A percentile compares a stretch with the other conserved stretches of the same genome.
Conservation (phyloP, 805 yeast species). For the Nakazawaea ernobii region DNA sequence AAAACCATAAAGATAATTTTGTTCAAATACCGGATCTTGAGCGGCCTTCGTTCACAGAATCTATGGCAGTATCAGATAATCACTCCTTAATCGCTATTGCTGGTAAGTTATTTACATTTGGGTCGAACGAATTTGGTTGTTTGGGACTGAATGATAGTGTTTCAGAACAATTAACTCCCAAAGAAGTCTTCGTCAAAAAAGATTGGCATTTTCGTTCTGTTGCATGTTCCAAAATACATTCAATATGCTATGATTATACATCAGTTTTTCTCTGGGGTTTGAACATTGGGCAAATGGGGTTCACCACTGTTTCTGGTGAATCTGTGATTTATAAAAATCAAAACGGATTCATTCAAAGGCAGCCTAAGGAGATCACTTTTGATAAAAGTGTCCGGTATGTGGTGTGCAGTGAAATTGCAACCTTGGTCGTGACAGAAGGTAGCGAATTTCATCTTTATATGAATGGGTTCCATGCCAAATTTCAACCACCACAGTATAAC, state of each 20-base stretch:
- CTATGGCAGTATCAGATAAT: slow-evolving; percentile 51
- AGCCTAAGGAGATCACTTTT: slow-evolving; percentile 34
- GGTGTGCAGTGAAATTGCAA: slow-evolving; percentile 60
- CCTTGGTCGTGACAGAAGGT: slow-evolving; percentile 53
- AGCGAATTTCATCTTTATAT: slow-evolving; percentile 60
- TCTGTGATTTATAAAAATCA: slow-evolving; percentile 23
- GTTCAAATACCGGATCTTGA: slow-evolving; percentile 32
- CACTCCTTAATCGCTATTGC: slow-evolving; percentile 53
- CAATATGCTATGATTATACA: slow-evolving; percentile 48
- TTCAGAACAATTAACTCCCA: slow-evolving; percentile 15
- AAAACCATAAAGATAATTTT: slow-evolving; percentile 37
- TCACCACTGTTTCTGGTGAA: slow-evolving; percentile 25
- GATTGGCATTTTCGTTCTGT: background rate
- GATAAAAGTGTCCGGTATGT: slow-evolving; percentile 45
- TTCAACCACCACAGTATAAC: slow-evolving; percentile 26
- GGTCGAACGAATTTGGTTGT: slow-evolving; percentile 63
- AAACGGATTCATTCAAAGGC: slow-evolving; percentile 32
- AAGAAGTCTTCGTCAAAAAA: background rate
- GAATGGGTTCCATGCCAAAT: slow-evolving; percentile 50
- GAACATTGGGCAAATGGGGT: slow-evolving; percentile 79
- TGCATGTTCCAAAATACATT: slow-evolving; percentile 60
- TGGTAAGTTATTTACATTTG: slow-evolving; percentile 73
- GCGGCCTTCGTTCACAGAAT: slow-evolving; percentile 24
- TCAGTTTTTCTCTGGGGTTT: slow-evolving; percentile 69
- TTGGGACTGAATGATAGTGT: slow-evolving; percentile 35